These are phyloP conservation scores for Microcyclosporella mali DNA, from an alignment of 2,329 filamentous ascomycete genomes.

Conservation along the genomic window DNA sequence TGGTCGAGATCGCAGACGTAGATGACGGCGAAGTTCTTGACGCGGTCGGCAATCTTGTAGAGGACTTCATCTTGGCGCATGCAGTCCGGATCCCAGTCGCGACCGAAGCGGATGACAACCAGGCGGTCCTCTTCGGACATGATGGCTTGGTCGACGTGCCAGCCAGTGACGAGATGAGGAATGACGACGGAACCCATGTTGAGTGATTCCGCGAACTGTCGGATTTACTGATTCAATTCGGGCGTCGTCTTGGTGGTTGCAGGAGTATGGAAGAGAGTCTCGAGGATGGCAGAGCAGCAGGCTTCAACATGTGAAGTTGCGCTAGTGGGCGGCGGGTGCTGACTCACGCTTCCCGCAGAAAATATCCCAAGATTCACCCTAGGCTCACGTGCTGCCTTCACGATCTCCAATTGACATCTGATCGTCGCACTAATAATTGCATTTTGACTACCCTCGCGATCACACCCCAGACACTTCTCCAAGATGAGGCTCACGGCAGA, in stretches of 20 bases:
- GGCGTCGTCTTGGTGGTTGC: neutral
- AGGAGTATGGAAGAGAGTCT: neutral
- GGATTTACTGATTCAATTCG: neutral
- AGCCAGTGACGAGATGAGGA: conserved; percentile 83
- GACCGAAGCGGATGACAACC: conserved; percentile 87
- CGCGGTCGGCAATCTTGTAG: conserved; percentile 84
- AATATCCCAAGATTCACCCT: too few species aligned
- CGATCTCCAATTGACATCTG: neutral
- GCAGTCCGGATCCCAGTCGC: conserved; percentile 75
- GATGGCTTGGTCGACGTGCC: conserved; percentile 98
- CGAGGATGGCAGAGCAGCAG: too few species aligned
- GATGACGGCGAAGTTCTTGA: conserved; percentile 89
- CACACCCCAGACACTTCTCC: neutral
- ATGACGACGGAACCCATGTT: conserved; percentile 79
- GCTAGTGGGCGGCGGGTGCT: too few species aligned
- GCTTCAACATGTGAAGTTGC: too few species aligned
- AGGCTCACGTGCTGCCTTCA: conserved; percentile 3
- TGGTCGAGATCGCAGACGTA: conserved; percentile 92
- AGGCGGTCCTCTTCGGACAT: conserved; percentile 84
- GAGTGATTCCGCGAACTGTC: neutral
- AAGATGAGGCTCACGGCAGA: conserved; percentile 92
- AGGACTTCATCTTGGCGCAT: conserved; percentile 88
- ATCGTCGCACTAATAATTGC: too few species aligned
- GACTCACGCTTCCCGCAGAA: too few species aligned
- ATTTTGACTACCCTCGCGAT: neutral